A percentile compares a stretch with the other conserved stretches of the same genome.
These are phyloP conservation scores for Alternaria triticimaculans DNA, from an alignment of 2,329 filamentous ascomycete species.

Conservation along the genomic window DNA sequence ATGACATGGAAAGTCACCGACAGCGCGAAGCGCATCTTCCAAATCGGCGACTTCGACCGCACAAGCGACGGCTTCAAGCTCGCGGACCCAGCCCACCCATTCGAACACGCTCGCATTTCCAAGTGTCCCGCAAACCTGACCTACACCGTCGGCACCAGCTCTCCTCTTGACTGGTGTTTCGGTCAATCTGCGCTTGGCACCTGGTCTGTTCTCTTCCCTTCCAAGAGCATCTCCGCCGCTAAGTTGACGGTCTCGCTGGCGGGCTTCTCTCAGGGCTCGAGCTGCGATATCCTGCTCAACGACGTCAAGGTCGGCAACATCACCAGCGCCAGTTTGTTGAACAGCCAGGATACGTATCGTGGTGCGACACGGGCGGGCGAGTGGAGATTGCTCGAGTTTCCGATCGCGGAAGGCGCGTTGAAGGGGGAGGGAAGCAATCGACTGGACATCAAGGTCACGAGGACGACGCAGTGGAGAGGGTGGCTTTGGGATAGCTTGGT, in stretches of 20 bases:
- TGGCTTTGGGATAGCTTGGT: conserved; percentile 54
- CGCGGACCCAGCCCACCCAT: conserved; percentile 50
- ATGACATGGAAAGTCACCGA: conserved; percentile 52
- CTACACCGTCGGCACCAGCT: conserved; percentile 51
- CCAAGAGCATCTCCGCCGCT: conserved; percentile 29
- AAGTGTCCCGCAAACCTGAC: conserved; percentile 56
- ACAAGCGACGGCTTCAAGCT: conserved; percentile 53
- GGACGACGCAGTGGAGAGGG: conserved; percentile 48
- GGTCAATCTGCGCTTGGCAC: conserved; percentile 51
- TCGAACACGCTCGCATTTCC: conserved; percentile 55
- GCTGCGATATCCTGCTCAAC: conserved; percentile 53
- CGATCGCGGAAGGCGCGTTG: conserved; percentile 37
- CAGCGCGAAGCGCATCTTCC: conserved; percentile 53
- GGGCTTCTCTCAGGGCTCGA: conserved; percentile 54
- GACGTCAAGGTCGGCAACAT: conserved; percentile 51
- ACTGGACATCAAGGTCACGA: conserved; percentile 48
- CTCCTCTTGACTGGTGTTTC: conserved; percentile 57
- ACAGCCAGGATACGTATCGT: conserved; percentile 58
- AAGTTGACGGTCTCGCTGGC: conserved; percentile 54
- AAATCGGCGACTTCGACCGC: conserved; percentile 58
- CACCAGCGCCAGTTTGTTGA: conserved; percentile 46
- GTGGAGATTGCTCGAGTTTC: conserved; percentile 56
- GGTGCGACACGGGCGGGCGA: conserved; percentile 56
- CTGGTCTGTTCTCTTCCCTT: conserved; percentile 46
- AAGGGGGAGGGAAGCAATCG: conserved; percentile 42